phyloP scores from a whole-genome alignment of 139 green algal genomes.

The Tetradesmus lagerheimii region DNA sequence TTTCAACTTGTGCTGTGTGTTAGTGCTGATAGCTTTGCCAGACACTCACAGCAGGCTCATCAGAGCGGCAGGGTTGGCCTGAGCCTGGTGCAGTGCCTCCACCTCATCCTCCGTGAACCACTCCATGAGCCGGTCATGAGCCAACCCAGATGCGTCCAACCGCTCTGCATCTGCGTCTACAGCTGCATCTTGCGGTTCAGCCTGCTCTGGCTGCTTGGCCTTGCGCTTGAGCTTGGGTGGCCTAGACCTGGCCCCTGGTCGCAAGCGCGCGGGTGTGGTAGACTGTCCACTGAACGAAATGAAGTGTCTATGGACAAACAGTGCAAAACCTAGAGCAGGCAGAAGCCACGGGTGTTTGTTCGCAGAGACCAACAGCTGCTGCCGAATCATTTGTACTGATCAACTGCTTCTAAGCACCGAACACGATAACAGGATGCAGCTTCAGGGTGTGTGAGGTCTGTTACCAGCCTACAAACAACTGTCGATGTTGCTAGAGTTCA shows the following conservation, averaged over 20 bases:
- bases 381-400: neutral
- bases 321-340: neutral
- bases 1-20: neutral
- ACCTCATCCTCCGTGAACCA: conserved; percentile 44
- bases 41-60: conserved; percentile 4
- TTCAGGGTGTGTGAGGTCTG: neutral
- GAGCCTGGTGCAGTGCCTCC: conserved; percentile 30
- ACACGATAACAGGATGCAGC: neutral
- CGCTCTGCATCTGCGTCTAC: neutral
- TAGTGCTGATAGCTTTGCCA: neutral
- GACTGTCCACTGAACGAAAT: neutral
- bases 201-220: neutral
- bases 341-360: conserved; percentile 25
- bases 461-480: neutral
- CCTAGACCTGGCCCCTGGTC: neutral
- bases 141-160: neutral
- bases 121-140: neutral
- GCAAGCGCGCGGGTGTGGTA: neutral
- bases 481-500: neutral
- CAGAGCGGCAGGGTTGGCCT: conserved; percentile 6
- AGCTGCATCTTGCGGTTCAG: neutral
- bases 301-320: conserved; percentile 35
- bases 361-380: neutral
- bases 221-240: neutral
- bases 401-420: neutral